These are phyloP conservation scores for Fusarium illudens DNA, from an alignment of 2,329 filamentous ascomycete species.

Conservation along the genomic window DNA sequence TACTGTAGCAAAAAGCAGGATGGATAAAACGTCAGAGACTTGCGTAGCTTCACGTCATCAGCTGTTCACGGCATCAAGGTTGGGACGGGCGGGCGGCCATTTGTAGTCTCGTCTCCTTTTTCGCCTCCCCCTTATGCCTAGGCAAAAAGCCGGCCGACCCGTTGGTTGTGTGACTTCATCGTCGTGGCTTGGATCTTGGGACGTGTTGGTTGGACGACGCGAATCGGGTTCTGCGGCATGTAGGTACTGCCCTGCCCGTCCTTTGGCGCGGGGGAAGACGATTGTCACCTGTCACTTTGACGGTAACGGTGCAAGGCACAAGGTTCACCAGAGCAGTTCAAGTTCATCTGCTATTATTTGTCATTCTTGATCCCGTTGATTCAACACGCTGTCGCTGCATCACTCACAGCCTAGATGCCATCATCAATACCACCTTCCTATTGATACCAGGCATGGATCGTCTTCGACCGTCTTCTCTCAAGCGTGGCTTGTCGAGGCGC, in stretches of 20 bases:
- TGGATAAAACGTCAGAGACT: conserved; percentile 26
- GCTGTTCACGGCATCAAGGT: not conserved
- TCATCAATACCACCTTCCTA: not conserved
- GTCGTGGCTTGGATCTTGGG: conserved; percentile 30
- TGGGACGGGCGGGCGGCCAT: conserved; percentile 5
- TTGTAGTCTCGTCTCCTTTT: conserved; percentile 21
- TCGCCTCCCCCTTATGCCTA: conserved; percentile 13
- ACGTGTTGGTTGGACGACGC: conserved; percentile 12
- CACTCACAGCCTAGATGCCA: not conserved
- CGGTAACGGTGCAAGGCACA: not conserved
- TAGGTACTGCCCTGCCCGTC: too few relatives aligned
- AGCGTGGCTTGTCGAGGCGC: conserved; percentile 26
- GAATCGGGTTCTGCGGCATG: conserved; percentile 5
- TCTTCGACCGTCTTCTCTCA: not conserved
- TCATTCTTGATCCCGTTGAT: not conserved
- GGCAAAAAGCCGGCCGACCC: conserved; percentile 5
- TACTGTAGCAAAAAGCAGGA: not conserved
- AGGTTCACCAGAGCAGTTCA: too few relatives aligned
- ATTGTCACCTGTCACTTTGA: not conserved
- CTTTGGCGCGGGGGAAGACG: not conserved
- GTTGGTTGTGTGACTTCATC: conserved; percentile 35
- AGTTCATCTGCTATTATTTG: not conserved
- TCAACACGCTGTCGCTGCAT: not conserved
- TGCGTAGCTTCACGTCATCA: conserved; percentile 26
- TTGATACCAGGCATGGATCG: not conserved